Base-by-base conservation (phyloP, 192 early-diverging fungal species). In the Tieghemiomyces parasiticus region DNA sequence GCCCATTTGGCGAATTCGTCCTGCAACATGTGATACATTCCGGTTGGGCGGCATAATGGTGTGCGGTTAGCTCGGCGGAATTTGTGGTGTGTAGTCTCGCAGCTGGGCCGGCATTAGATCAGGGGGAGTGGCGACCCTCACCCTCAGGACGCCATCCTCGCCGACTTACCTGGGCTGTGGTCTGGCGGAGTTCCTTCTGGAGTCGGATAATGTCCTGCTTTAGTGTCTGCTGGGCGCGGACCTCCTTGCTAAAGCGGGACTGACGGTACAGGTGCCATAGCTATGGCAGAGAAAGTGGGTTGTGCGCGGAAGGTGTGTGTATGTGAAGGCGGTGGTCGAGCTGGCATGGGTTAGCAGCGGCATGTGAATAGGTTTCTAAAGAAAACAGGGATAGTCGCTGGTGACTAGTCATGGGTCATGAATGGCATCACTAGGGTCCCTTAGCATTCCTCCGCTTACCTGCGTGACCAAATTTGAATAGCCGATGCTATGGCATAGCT, bases 1-100 rank as follows among this genome's bases (percentile, higher is more conserved):
- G 91, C 91, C 91, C 91, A 93, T 68, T 81, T 83, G 26, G 91
- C 88, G 78, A 93, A 93, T 74, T 91, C 81, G 67, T 93, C 89
- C 72, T 85, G 61, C n/a, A 46, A n/a, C n/a, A n/a, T n/a, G n/a
- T n/a, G n/a, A n/a, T n/a, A n/a, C n/a, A n/a, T n/a, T n/a, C n/a
- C n/a, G n/a, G n/a, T n/a, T n/a, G n/a, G n/a, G n/a, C n/a, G n/a
- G n/a, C n/a, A n/a, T n/a, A n/a, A n/a, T n/a, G n/a, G n/a, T n/a
- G n/a, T n/a, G n/a, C n/a, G n/a, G n/a, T n/a, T n/a, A n/a, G n/a
- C n/a, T n/a, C n/a, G n/a, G n/a, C n/a, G n/a, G n/a, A n/a, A n/a
- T n/a, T n/a, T n/a, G n/a, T n/a, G n/a, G n/a, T n/a, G n/a, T n/a
- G n/a, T n/a, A n/a, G n/a, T n/a, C n/a, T n/a, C n/a, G n/a, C n/a